A percentile compares a stretch with the other conserved stretches of the same genome.
Evolutionary conservation across 257 asterid genomes (phyloP).

Genomic region (Solanum sitiens): DNA sequence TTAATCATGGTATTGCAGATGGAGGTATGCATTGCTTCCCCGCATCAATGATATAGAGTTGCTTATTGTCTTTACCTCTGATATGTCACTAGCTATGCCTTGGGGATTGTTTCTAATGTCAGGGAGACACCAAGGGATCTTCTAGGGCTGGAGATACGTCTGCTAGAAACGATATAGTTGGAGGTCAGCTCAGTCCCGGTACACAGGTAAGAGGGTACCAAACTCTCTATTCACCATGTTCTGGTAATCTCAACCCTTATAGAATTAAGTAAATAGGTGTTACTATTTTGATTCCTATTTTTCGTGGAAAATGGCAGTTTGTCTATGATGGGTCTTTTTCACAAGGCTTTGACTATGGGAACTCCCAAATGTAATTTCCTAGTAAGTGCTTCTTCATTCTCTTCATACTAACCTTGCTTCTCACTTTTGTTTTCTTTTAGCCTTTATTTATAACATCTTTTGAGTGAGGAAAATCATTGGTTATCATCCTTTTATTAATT

Average conservation of each 20-base stretch:
- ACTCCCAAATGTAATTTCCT: conserved; percentile 33
- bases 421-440: not conserved
- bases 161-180: conserved; percentile 20
- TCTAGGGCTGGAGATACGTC: conserved; percentile 40
- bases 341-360: conserved; percentile 39
- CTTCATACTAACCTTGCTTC: not conserved
- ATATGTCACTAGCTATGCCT: not conserved
- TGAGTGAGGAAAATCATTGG: not conserved
- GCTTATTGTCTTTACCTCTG: not conserved
- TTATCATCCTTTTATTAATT: not conserved
- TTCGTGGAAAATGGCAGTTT: conserved; percentile 22
- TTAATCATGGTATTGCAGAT: conserved; percentile 26
- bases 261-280: not conserved
- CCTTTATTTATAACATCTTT: not conserved
- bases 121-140: conserved; percentile 58
- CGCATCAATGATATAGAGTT: not conserved
- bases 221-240: not conserved
- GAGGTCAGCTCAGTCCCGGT: conserved; percentile 30
- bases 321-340: conserved; percentile 44
- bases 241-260: not conserved
- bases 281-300: not conserved
- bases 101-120: conserved; percentile 10
- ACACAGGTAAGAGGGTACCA: conserved; percentile 23
- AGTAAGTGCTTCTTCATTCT: conserved; percentile 24
- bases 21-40: conserved; percentile 33